Evolutionary conservation across 306 rosid genomes (phyloP).

Genomic region (Malus sylvestris): DNA sequence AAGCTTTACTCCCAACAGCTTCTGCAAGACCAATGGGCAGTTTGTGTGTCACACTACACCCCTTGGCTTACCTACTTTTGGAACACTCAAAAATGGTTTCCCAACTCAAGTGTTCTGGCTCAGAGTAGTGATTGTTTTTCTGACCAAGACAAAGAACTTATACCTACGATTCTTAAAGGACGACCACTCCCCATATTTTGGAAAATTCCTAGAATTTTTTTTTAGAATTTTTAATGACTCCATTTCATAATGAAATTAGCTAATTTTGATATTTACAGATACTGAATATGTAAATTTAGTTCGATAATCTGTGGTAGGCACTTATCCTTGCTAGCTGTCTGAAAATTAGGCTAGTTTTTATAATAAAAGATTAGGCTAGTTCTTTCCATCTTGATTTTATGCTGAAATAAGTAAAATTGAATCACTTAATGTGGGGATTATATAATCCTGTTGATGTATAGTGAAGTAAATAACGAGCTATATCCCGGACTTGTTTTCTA

Average conservation of each 20-base stretch:
- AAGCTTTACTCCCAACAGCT: conserved; percentile 32
- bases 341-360: background rate
- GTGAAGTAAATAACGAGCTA: background rate
- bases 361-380: background rate
- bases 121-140: conserved; percentile 20
- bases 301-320: no score
- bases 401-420: background rate
- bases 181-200: background rate
- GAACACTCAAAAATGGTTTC: conserved; percentile 88
- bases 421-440: background rate
- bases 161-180: background rate
- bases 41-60: conserved; percentile 59
- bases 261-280: background rate
- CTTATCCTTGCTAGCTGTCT: background rate
- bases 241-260: background rate
- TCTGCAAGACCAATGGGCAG: conserved; percentile 60
- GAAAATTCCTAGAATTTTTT: background rate
- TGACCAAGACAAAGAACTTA: conserved; percentile 35
- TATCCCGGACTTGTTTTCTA: background rate
- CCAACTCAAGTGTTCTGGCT: conserved; percentile 23
- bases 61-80: conserved; percentile 95
- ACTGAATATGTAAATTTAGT: background rate
- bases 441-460: background rate
- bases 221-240: background rate
- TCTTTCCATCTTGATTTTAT: background rate